These are phyloP conservation scores for Trichosporon faecale DNA, from an alignment of 1,284 basidiomycete genomes.

Conservation along the genomic window DNA sequence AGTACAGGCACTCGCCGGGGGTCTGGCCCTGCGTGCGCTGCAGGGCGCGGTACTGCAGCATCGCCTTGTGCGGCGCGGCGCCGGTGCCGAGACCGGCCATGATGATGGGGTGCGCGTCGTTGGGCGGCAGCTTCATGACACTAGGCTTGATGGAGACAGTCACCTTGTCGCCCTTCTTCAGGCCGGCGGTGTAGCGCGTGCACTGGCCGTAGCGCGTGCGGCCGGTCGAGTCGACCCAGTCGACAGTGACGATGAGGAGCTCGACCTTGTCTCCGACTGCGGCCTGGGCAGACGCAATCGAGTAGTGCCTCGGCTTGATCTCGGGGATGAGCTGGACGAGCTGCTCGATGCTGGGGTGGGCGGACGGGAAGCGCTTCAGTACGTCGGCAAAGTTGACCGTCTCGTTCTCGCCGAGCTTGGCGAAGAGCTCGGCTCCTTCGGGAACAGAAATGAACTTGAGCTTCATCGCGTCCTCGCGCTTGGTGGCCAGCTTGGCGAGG, in stretches of 20 bases:
- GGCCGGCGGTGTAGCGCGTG: slow-evolving; percentile 84
- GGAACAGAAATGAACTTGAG: slow-evolving; percentile 89
- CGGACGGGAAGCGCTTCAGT: slow-evolving; percentile 73
- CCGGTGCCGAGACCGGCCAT: slow-evolving; percentile 97
- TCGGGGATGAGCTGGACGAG: slow-evolving; percentile 87
- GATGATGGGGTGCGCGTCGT: slow-evolving; percentile 84
- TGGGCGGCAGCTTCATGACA: slow-evolving; percentile 95
- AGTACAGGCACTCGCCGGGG: slow-evolving; percentile 83
- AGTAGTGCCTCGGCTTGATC: slow-evolving; percentile 97
- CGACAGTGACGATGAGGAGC: slow-evolving; percentile 90
- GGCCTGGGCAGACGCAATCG: slow-evolving; percentile 91
- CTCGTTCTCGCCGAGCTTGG: slow-evolving; percentile 91
- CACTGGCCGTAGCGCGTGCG: slow-evolving; percentile 86
- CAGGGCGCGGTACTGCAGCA: slow-evolving; percentile 89
- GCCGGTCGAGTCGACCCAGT: slow-evolving; percentile 82
- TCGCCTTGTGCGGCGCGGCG: slow-evolving; percentile 96
- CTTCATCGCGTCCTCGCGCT: slow-evolving; percentile 71
- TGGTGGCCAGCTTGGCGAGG: slow-evolving; percentile 72
- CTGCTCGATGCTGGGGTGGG: slow-evolving; percentile 72
- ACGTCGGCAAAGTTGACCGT: slow-evolving; percentile 93
- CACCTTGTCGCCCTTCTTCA: slow-evolving; percentile 84
- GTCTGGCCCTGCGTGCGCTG: slow-evolving; percentile 71
- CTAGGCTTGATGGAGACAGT: slow-evolving; percentile 98
- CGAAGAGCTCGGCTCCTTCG: slow-evolving; percentile 88
- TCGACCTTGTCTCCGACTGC: slow-evolving; percentile 93